phyloP scores from a whole-genome alignment of 129 eudicot species.

The Pulicaria dysenterica region DNA sequence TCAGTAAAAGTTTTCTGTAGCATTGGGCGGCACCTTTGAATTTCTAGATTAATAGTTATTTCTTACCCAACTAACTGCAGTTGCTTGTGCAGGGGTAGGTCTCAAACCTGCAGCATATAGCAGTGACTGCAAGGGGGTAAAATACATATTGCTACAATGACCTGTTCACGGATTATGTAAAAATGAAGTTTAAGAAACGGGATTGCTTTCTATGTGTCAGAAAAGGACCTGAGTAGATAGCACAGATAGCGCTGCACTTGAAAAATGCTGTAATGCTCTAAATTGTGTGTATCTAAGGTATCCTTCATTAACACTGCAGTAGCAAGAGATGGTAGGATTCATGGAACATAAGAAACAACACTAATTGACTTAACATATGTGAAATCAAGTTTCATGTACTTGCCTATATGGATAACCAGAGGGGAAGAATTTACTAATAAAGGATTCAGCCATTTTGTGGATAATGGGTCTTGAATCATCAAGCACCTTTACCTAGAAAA shows the following conservation, averaged over 20 bases:
- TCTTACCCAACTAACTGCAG: slow-evolving; percentile 98
- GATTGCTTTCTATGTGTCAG: slow-evolving; percentile 13
- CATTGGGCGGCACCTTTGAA: not conserved
- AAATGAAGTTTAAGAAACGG: slow-evolving; percentile 10
- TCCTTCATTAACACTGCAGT: slow-evolving; percentile 89
- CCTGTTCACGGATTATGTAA: not conserved
- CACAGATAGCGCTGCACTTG: slow-evolving; percentile 91
- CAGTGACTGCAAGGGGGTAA: slow-evolving; percentile 73
- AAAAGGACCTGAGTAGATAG: slow-evolving; percentile 95
- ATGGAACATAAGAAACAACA: not conserved
- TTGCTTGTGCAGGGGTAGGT: slow-evolving; percentile 98
- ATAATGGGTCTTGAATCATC: slow-evolving; percentile 74
- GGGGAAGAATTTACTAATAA: slow-evolving; percentile 80
- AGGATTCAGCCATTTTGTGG: slow-evolving; percentile 72
- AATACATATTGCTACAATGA: not conserved
- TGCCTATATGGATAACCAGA: slow-evolving; percentile 93
- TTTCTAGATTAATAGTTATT: not conserved
- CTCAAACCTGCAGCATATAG: slow-evolving; percentile 98
- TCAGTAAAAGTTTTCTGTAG: not conserved
- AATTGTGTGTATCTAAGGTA: slow-evolving; percentile 94
- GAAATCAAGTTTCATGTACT: not conserved
- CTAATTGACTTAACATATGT: not conserved
- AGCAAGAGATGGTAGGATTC: slow-evolving; percentile 29
- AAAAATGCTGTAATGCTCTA: slow-evolving; percentile 86
- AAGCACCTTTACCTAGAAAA: slow-evolving; percentile 62